phyloP scores from a whole-genome alignment of 1,284 basidiomycete species.

The Cryptococcus neoformans region DNA sequence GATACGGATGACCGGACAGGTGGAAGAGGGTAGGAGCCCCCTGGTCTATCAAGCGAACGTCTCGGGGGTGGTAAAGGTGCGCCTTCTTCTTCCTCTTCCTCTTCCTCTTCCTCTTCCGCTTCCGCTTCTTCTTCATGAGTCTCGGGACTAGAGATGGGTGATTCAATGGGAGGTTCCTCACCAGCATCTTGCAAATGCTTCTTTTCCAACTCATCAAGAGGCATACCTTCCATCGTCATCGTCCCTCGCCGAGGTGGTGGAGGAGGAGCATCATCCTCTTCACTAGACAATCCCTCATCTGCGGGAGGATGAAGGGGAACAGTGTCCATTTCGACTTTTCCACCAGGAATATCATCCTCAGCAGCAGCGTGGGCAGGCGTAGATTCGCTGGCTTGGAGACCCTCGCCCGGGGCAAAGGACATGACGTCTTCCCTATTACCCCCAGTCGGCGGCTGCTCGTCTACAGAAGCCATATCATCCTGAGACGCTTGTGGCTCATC shows the following conservation, averaged over 20 bases:
- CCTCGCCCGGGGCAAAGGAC: conserved; percentile 19
- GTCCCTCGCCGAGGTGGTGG: conserved; percentile 16
- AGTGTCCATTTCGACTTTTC: conserved; percentile 14
- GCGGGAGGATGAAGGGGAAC: conserved; percentile 37
- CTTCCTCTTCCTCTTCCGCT: conserved; percentile 13
- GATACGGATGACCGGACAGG: conserved; percentile 11
- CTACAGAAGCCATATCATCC: conserved; percentile 22
- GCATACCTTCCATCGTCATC: conserved; percentile 17
- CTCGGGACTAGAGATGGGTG: conserved; percentile 3
- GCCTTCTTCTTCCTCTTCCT: conserved; percentile 14
- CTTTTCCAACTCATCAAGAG: conserved; percentile 35
- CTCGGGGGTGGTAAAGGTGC: conserved; percentile 19
- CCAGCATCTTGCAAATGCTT: conserved; percentile 31
- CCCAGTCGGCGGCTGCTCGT: conserved; percentile 5
- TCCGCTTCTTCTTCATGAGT: conserved; percentile 2
- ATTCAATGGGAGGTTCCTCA: conserved; percentile 5
- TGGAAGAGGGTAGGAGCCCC: conserved; percentile 23
- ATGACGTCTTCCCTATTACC: conserved; percentile 23
- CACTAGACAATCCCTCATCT: conserved; percentile 1
- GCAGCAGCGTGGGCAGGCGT: neutral
- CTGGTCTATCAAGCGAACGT: conserved; percentile 12
- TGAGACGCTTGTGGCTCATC: neutral
- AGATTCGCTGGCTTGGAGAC: conserved; percentile 8
- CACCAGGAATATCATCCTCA: conserved; percentile 2
- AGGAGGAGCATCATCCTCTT: conserved; percentile 9